These are phyloP conservation scores for Dillenia turbinata DNA, from an alignment of 164 flowering plant species.

Conservation along the genomic window DNA sequence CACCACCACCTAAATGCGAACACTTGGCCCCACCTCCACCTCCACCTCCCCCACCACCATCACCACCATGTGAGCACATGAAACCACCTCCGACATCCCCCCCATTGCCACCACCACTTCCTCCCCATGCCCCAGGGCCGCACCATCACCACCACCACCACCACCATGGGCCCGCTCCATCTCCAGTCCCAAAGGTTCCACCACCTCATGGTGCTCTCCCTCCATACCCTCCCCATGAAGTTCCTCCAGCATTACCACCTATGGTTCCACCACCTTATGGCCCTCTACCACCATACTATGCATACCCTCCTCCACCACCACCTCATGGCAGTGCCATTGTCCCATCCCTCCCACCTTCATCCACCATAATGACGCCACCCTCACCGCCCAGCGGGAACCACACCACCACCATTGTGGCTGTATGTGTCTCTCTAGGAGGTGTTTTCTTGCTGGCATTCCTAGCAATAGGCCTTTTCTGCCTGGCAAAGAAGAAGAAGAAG, in stretches of 20 bases:
- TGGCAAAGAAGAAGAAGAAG: constrained; percentile 50
- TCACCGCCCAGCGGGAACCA: constrained; percentile 25
- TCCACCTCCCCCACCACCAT: constrained; percentile 6
- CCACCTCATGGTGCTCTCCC: constrained; percentile 10
- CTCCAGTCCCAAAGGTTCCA: neutral
- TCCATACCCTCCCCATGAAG: constrained; percentile 7
- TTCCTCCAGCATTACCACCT: constrained; percentile 17
- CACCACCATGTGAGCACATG: constrained; percentile 1
- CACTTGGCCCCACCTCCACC: constrained; percentile 14
- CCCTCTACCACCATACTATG: constrained; percentile 1
- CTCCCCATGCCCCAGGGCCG: neutral
- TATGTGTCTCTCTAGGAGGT: constrained; percentile 37
- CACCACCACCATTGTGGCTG: constrained; percentile 32
- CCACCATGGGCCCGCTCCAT: too few species aligned
- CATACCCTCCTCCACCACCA: neutral
- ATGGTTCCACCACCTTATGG: neutral
- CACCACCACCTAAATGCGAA: neutral
- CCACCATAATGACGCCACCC: constrained; percentile 18
- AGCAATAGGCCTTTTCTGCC: constrained; percentile 35
- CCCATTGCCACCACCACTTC: neutral
- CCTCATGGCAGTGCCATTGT: neutral
- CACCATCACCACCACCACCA: neutral
- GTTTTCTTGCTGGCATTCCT: constrained; percentile 42
- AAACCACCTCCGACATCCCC: constrained; percentile 2
- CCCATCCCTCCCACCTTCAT: constrained; percentile 18